Conservation (phyloP, 345 rosid species). For the Xanthoceras sorbifolium region DNA sequence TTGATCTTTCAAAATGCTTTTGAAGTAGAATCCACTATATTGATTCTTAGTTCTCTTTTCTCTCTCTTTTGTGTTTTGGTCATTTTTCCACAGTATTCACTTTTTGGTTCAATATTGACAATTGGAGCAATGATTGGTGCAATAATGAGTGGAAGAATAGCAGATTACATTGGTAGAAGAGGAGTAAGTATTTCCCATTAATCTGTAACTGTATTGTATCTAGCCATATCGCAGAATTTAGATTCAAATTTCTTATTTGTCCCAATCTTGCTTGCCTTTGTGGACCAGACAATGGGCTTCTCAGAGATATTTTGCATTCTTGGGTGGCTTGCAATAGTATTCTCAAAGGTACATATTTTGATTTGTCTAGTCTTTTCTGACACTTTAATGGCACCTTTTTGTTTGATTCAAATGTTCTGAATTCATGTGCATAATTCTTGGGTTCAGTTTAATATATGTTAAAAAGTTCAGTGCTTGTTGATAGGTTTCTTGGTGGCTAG, state of each 20-base stretch:
- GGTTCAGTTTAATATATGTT: not conserved
- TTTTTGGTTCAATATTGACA: conserved; percentile 76
- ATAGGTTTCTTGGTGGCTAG: conserved; percentile 62
- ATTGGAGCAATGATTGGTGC: conserved; percentile 90
- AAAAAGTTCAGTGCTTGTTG: conserved; percentile 18
- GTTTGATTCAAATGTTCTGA: not conserved
- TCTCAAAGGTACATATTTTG: conserved; percentile 47
- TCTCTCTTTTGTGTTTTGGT: not conserved
- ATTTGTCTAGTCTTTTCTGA: not conserved
- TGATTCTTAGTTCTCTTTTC: not conserved
- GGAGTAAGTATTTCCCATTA: conserved; percentile 41
- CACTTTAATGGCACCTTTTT: not conserved
- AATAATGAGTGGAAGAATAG: conserved; percentile 60
- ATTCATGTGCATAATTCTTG: not conserved
- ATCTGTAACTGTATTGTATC: not conserved
- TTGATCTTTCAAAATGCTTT: no score
- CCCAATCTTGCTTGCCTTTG: not conserved
- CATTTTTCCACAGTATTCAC: conserved; percentile 54
- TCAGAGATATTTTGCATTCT: conserved; percentile 58
- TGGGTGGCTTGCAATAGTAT: conserved; percentile 66
- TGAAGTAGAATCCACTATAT: no score
- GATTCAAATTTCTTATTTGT: not conserved
- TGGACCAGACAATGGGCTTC: conserved; percentile 65
- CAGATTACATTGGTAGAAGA: conserved; percentile 71
- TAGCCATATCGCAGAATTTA: not conserved